Conservation (phyloP, 1,284 basidiomycete species). For the Moesziomyces globuligerus region DNA sequence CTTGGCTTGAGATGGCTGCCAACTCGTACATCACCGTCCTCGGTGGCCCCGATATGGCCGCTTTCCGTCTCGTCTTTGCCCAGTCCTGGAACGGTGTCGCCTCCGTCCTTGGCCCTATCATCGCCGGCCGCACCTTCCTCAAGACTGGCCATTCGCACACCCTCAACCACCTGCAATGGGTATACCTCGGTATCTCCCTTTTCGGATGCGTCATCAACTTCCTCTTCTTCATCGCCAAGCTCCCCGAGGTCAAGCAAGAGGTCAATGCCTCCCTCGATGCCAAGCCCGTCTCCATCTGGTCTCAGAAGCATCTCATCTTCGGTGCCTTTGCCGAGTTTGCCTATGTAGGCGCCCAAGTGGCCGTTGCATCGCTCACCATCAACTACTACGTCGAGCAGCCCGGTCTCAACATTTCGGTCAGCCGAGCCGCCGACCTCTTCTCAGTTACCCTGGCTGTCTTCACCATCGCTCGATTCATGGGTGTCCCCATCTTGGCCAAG, state of each 20-base stretch:
- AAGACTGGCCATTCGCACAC: slow-evolving; percentile 73
- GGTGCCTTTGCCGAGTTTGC: slow-evolving; percentile 78
- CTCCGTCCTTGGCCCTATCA: slow-evolving; percentile 80
- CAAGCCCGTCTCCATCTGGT: slow-evolving; percentile 72
- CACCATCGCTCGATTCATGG: slow-evolving; percentile 72
- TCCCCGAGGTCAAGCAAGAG: slow-evolving; percentile 76
- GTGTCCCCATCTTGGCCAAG: slow-evolving; percentile 74
- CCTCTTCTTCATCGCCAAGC: slow-evolving; percentile 77
- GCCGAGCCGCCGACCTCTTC: slow-evolving; percentile 67
- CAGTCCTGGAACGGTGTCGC: slow-evolving; percentile 85
- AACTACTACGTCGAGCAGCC: slow-evolving; percentile 70
- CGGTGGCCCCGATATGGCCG: slow-evolving; percentile 76
- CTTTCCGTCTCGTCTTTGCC: slow-evolving; percentile 81
- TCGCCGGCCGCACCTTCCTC: slow-evolving; percentile 81
- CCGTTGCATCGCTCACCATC: slow-evolving; percentile 78
- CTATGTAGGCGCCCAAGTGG: slow-evolving; percentile 80
- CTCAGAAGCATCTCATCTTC: slow-evolving; percentile 77
- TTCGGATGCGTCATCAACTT: slow-evolving; percentile 75
- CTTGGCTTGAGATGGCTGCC: slow-evolving; percentile 73
- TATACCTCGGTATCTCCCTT: slow-evolving; percentile 79
- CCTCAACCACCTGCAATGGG: slow-evolving; percentile 81
- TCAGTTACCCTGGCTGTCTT: slow-evolving; percentile 75
- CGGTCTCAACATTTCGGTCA: slow-evolving; percentile 25
- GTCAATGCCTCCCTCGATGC: slow-evolving; percentile 24
- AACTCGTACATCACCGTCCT: slow-evolving; percentile 81